phyloP scores from a whole-genome alignment of 2,329 filamentous ascomycete genomes.

The Penicillium decumbens region DNA sequence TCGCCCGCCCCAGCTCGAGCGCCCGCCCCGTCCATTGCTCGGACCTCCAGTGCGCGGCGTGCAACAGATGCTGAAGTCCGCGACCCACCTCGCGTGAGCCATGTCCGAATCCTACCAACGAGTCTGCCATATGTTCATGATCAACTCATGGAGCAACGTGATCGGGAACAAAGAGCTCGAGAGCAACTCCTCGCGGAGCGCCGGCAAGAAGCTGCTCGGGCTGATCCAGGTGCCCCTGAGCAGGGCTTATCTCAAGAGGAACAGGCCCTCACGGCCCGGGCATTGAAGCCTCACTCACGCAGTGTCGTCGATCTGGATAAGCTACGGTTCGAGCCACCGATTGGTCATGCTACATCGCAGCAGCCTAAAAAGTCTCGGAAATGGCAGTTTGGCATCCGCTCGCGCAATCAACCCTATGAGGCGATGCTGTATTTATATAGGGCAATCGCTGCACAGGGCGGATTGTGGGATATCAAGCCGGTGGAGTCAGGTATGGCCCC shows the following conservation, averaged over 20 bases:
- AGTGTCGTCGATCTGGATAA: constrained; percentile 64
- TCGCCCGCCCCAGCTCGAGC: constrained; percentile 16
- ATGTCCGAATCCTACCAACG: constrained; percentile 85
- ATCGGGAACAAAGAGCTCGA: constrained; percentile 29
- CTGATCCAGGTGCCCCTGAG: constrained; percentile 21
- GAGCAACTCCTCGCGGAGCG: constrained; percentile 40
- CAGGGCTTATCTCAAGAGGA: constrained; percentile 56
- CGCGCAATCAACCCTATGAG: constrained; percentile 87
- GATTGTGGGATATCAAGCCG: constrained; percentile 69
- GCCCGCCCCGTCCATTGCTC: constrained; percentile 10
- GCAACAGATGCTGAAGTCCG: constrained; percentile 29
- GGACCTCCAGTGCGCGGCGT: constrained; percentile 25
- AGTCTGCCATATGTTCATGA: constrained; percentile 87
- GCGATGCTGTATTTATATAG: constrained; percentile 94
- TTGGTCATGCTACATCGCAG: constrained; percentile 42
- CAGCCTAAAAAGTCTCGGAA: constrained; percentile 66
- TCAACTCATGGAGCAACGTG: constrained; percentile 70
- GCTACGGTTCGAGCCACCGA: constrained; percentile 54
- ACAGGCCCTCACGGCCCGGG: constrained; percentile 72
- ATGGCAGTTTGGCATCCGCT: constrained; percentile 98
- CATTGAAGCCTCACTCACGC: constrained; percentile 79
- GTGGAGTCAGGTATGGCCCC: constrained; percentile 34
- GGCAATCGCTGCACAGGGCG: constrained; percentile 79
- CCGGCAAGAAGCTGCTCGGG: constrained; percentile 21
- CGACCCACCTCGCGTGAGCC: constrained; percentile 63